Evolutionary conservation across 148 eudicot species (phyloP).

Genomic region (Mesembryanthemum crystallinum): DNA sequence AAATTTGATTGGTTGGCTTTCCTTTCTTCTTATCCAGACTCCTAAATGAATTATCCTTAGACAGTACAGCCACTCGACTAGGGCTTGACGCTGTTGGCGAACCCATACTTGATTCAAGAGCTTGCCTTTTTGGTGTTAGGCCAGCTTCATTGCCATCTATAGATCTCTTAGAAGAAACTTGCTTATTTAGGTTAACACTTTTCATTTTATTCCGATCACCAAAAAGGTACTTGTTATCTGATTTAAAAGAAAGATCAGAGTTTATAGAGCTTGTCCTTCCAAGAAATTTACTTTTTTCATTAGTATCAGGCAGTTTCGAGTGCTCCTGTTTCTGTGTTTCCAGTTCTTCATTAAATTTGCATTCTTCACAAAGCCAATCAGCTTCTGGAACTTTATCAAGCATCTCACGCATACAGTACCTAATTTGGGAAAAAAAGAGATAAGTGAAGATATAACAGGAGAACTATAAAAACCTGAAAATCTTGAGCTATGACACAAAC

Average conservation of each 20-base stretch:
- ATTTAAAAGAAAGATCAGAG: slow-evolving; percentile 29
- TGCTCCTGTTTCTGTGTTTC: slow-evolving; percentile 40
- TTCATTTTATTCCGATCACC: slow-evolving; percentile 33
- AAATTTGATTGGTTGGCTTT: slow-evolving; percentile 39
- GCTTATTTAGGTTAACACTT: slow-evolving; percentile 34
- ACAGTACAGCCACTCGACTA: slow-evolving; percentile 38
- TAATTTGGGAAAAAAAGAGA: slow-evolving; percentile 29
- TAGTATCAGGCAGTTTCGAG: slow-evolving; percentile 28
- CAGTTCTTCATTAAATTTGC: slow-evolving; percentile 46
- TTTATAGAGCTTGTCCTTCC: slow-evolving; percentile 38
- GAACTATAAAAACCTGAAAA: not conserved
- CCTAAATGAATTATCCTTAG: slow-evolving; percentile 50
- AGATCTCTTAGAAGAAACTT: slow-evolving; percentile 45
- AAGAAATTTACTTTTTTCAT: slow-evolving; percentile 44
- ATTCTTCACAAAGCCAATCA: slow-evolving; percentile 98
- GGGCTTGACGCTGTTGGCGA: slow-evolving; percentile 49
- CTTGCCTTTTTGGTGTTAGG: slow-evolving; percentile 56
- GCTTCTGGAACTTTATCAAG: slow-evolving; percentile 74
- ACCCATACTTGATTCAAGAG: slow-evolving; percentile 46
- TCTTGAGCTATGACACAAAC: not conserved
- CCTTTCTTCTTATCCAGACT: slow-evolving; percentile 50
- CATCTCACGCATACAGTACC: slow-evolving; percentile 90
- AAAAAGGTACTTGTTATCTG: slow-evolving; percentile 40
- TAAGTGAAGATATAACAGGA: slow-evolving; percentile 9
- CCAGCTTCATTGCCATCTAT: slow-evolving; percentile 53